Evolutionary conservation across 2,329 filamentous ascomycete species (phyloP).

Genomic region (Capronia epimyces): DNA sequence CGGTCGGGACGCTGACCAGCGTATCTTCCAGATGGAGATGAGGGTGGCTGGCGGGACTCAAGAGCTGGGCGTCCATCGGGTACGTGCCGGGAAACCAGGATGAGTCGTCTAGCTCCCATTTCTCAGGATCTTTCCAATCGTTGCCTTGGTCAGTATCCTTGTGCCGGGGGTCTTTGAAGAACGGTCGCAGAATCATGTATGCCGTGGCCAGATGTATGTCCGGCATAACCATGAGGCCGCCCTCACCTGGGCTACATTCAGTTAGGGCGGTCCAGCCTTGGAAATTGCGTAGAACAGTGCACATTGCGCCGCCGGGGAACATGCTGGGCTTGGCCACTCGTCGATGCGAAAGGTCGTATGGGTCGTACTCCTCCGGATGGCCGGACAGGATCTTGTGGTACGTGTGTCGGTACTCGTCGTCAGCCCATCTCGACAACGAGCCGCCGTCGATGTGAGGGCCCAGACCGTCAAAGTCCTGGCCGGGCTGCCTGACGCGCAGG

Average conservation of each 20-base stretch:
- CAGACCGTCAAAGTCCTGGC: constrained; percentile 38
- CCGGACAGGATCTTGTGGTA: constrained; percentile 39
- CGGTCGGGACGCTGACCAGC: constrained; percentile 37
- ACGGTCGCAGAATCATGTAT: constrained; percentile 42
- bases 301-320: constrained; percentile 37
- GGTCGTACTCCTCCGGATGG: constrained; percentile 35
- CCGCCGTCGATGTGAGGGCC: constrained; percentile 45
- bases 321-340: constrained; percentile 29
- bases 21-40: constrained; percentile 38
- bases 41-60: constrained; percentile 43
- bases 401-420: constrained; percentile 36
- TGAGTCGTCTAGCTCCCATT: constrained; percentile 36
- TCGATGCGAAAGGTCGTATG: constrained; percentile 37
- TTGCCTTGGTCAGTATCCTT: too few relatives aligned
- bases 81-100: constrained; percentile 39
- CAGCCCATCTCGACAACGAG: constrained; percentile 42
- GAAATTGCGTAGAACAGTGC: constrained; percentile 37
- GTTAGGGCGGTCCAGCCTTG: constrained; percentile 45
- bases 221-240: constrained; percentile 40
- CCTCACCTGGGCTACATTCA: constrained; percentile 33
- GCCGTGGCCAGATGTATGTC: constrained; percentile 37
- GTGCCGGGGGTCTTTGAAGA: constrained; percentile 37
- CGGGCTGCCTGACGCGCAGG: constrained; percentile 37
- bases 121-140: constrained; percentile 35
- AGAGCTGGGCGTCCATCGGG: constrained; percentile 33